phyloP scores from a whole-genome alignment of 2,329 filamentous ascomycete species.

The Aureobasidium sp. region DNA sequence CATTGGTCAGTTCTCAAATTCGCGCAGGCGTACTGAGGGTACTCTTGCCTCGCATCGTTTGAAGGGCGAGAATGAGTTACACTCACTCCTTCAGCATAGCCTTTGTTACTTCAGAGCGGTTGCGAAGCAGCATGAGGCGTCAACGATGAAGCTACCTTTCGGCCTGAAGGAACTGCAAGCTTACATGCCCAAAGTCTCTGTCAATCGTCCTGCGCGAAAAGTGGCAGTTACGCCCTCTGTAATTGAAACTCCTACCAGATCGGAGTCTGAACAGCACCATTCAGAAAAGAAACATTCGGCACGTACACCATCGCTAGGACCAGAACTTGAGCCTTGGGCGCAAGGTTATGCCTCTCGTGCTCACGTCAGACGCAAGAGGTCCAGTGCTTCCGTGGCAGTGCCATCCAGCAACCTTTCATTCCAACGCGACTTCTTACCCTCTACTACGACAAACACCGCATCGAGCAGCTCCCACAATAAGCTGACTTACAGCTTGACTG shows the following conservation, averaged over 20 bases:
- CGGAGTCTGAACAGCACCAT: neutral
- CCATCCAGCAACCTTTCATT: neutral
- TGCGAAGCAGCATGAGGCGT: slow-evolving; percentile 34
- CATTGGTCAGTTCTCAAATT: slow-evolving; percentile 38
- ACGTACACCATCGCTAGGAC: neutral
- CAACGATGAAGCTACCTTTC: slow-evolving; percentile 25
- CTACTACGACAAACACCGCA: neutral
- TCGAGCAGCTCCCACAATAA: neutral
- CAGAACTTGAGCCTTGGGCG: neutral
- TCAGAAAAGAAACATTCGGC: neutral
- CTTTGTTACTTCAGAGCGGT: slow-evolving; percentile 38
- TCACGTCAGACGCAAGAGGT: neutral
- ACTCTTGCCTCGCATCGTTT: slow-evolving; percentile 36
- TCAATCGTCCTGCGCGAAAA: neutral
- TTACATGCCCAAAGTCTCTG: slow-evolving; percentile 18
- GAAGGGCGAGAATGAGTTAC: slow-evolving; percentile 29
- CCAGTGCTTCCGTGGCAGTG: neutral
- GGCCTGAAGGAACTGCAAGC: slow-evolving; percentile 27
- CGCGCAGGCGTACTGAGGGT: slow-evolving; percentile 37
- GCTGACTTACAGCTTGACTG: neutral
- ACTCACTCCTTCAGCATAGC: slow-evolving; percentile 30
- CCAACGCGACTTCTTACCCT: neutral
- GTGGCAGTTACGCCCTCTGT: neutral
- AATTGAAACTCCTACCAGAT: neutral
- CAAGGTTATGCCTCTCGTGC: neutral